These are phyloP conservation scores for Verticillium tricorpus DNA, from an alignment of 2,329 filamentous ascomycete species.

Conservation along the genomic window DNA sequence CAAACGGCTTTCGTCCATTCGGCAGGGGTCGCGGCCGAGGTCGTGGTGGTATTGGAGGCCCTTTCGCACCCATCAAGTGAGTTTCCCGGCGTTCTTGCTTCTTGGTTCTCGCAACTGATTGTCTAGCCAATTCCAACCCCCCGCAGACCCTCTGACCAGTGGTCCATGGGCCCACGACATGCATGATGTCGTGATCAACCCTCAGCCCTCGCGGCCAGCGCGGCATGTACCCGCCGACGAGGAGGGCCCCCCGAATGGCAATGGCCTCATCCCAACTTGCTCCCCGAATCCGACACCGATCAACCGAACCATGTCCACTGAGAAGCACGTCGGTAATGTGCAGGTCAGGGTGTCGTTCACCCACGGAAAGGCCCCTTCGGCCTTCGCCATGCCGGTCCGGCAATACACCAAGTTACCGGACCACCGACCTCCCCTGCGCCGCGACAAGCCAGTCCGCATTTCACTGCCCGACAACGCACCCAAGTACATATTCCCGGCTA, in stretches of 20 bases:
- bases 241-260: conserved; percentile 51
- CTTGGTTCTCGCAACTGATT: background rate
- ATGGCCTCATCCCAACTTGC: conserved; percentile 51
- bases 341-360: conserved; percentile 79
- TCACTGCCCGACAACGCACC: conserved; percentile 77
- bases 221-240: conserved; percentile 34
- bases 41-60: conserved; percentile 43
- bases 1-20: conserved; percentile 73
- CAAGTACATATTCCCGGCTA: conserved; percentile 85
- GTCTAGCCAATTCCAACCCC: conserved; percentile 37
- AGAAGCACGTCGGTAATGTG: conserved; percentile 77
- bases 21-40: conserved; percentile 60
- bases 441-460: conserved; percentile 94
- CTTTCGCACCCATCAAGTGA: conserved; percentile 60
- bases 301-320: conserved; percentile 76
- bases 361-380: conserved; percentile 61
- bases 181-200: conserved; percentile 65
- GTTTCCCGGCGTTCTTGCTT: conserved; percentile 24
- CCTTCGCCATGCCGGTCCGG: conserved; percentile 74
- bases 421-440: conserved; percentile 85
- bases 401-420: conserved; percentile 93
- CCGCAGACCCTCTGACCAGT: conserved; percentile 60
- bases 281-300: conserved; percentile 59
- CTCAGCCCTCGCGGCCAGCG: conserved; percentile 32
- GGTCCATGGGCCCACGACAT: conserved; percentile 91